Evolutionary conservation across 352 stramenopile species (phyloP).

Genomic region (Phytophthora megakarya): DNA sequence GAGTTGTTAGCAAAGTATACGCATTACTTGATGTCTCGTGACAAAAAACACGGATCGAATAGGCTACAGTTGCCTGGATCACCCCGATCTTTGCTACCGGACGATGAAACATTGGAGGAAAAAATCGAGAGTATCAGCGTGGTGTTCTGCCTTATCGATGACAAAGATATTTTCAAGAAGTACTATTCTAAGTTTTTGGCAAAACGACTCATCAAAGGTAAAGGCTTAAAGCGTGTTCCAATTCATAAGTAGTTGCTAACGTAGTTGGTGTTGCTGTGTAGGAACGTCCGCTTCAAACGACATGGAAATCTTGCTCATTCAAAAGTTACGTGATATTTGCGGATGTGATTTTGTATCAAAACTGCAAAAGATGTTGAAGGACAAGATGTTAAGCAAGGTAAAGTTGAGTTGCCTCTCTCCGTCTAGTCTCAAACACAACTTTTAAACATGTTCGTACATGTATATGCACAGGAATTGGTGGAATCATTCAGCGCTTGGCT

Average conservation of each 20-base stretch:
- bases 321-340: slow-evolving; percentile 86
- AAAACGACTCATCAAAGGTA: slow-evolving; percentile 87
- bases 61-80: slow-evolving; percentile 33
- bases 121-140: slow-evolving; percentile 85
- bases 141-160: slow-evolving; percentile 89
- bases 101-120: slow-evolving; percentile 63
- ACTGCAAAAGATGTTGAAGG: slow-evolving; percentile 89
- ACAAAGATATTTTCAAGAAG: slow-evolving; percentile 91
- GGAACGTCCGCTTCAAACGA: slow-evolving; percentile 77
- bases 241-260: neutral
- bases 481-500: slow-evolving; percentile 73
- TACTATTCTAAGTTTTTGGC: slow-evolving; percentile 88
- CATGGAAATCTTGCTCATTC: slow-evolving; percentile 77
- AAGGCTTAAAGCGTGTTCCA: neutral
- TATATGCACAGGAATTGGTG: slow-evolving; percentile 60
- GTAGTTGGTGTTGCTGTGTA: slow-evolving; percentile 3
- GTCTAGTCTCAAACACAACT: neutral
- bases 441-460: neutral
- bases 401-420: too few relatives aligned
- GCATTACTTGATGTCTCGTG: slow-evolving; percentile 84
- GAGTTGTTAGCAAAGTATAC: slow-evolving; percentile 86
- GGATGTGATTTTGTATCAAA: slow-evolving; percentile 89
- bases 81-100: slow-evolving; percentile 27
- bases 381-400: slow-evolving; percentile 87
- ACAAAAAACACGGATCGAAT: slow-evolving; percentile 44